These are phyloP conservation scores for Solanum pinnatisectum DNA, from an alignment of 257 asterid species.

Conservation along the genomic window DNA sequence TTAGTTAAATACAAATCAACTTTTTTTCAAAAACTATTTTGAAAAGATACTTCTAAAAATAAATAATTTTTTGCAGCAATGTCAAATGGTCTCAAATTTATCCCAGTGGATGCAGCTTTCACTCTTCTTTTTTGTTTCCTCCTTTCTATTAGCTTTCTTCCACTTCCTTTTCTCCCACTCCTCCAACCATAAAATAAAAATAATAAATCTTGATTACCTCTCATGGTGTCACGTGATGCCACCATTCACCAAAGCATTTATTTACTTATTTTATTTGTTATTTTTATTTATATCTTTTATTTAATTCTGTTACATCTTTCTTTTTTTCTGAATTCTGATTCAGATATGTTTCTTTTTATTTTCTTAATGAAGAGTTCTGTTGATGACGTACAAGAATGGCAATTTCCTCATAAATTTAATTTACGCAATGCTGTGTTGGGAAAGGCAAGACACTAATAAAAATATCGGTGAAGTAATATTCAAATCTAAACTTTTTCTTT, in stretches of 20 bases:
- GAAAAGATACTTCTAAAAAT: not conserved
- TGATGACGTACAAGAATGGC: not conserved
- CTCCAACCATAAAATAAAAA: not conserved
- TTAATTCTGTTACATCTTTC: not conserved
- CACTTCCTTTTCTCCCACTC: not conserved
- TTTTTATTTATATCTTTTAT: not conserved
- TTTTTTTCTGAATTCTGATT: not conserved
- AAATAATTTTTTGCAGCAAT: too few species aligned
- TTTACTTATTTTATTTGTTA: not conserved
- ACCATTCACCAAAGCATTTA: not conserved
- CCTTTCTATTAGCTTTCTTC: not conserved
- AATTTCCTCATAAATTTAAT: not conserved
- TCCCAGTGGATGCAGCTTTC: not conserved
- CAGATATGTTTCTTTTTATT: not conserved
- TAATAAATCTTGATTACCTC: constrained; percentile 1
- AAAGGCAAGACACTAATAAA: too few species aligned
- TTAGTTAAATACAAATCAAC: not conserved
- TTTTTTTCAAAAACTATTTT: not conserved
- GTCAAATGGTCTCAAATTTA: not conserved
- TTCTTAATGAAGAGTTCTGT: not conserved
- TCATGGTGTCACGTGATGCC: constrained; percentile 7
- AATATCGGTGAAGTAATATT: too few species aligned
- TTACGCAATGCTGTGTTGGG: not conserved
- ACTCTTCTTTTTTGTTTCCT: not conserved
- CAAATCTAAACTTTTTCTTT: too few species aligned